Evolutionary conservation across 768 basidiomycete species (phyloP).

Genomic region (Lentinula edodes): DNA sequence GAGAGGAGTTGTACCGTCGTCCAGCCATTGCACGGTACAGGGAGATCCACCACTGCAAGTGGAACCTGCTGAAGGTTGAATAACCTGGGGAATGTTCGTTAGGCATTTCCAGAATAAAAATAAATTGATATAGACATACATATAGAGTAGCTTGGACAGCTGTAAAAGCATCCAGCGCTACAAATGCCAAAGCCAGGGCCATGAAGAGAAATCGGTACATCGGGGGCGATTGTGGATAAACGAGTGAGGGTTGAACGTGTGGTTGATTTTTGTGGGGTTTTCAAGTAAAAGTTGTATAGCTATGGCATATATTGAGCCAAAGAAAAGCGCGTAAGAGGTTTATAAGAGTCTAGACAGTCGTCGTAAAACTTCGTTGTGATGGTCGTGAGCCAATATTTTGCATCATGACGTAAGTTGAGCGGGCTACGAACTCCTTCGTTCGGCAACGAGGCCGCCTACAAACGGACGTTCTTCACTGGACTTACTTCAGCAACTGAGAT

Average conservation of each 20-base stretch:
- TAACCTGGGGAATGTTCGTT: not conserved
- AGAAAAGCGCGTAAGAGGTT: not conserved
- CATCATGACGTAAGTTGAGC: not conserved
- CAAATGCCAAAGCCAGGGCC: not conserved
- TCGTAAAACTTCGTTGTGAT: conserved; percentile 1
- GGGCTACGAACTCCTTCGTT: not conserved
- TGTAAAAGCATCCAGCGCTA: not conserved
- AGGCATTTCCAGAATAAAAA: not conserved
- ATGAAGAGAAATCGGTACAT: not conserved
- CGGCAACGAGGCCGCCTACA: not conserved
- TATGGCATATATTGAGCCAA: not conserved
- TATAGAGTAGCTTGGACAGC: conserved; percentile 1
- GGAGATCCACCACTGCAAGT: conserved; percentile 48
- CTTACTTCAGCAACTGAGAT: too few relatives aligned
- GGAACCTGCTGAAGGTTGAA: conserved; percentile 16
- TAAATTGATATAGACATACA: not conserved
- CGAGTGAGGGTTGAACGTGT: not conserved
- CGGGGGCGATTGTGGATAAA: not conserved
- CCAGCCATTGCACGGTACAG: conserved; percentile 57
- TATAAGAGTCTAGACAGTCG: not conserved
- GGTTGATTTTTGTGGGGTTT: not conserved
- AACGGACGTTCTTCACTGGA: not conserved
- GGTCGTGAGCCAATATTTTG: conserved; percentile 10
- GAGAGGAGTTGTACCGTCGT: conserved; percentile 52
- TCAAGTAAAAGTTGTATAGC: not conserved